Evolutionary conservation across 371 early-diverging fungal species (phyloP), one percentile per base, ranked within the genome.

Genomic region (Mycotypha africana): DNA sequence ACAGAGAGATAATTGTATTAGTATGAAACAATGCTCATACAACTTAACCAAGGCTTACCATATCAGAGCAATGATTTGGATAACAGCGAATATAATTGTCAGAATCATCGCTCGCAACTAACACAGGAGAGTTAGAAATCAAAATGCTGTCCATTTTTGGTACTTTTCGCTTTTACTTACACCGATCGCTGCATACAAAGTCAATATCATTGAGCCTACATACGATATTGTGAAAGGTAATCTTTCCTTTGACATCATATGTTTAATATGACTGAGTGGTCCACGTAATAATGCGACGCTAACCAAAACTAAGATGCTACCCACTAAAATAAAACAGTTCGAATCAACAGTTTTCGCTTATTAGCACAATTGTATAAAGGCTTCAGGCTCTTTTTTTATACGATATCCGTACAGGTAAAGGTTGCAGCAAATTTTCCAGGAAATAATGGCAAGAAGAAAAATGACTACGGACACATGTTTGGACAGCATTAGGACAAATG

Each of bases 251-350:
- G 80, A 78, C 15, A 81, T 45, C 67, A 82, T 68, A 43, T 84
- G 80, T 38, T 71, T 62, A 20, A 82, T 40, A 48, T 84, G 84
- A 2, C 81, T 57, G 51, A 62, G 63, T 16, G 84, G 86, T 11
- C 86, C 86, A 35, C 76, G 72, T 34, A 85, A 53, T 53, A 85
- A 49, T 9, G 84, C 84, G 32, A 82, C 74, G 45, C 81, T 80
- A 30, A 65, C 51, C 10, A 73, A 49, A n/a, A 73, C 58, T 51
- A 70, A 47, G 19, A 70, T 62, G 47, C 67, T 70, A 12, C 65
- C 76, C 61, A 71, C 72, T 75, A 45, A 21, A 21, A 14, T 26
- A 21, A 21, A 36, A 8, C 30, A 28, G 12, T 8, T 12, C 12
- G 30, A 28, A 6, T n/a, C n/a, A n/a, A n/a, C n/a, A 9, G 22